Base-by-base conservation (phyloP, 768 basidiomycete genomes). In the Mycena galopus region DNA sequence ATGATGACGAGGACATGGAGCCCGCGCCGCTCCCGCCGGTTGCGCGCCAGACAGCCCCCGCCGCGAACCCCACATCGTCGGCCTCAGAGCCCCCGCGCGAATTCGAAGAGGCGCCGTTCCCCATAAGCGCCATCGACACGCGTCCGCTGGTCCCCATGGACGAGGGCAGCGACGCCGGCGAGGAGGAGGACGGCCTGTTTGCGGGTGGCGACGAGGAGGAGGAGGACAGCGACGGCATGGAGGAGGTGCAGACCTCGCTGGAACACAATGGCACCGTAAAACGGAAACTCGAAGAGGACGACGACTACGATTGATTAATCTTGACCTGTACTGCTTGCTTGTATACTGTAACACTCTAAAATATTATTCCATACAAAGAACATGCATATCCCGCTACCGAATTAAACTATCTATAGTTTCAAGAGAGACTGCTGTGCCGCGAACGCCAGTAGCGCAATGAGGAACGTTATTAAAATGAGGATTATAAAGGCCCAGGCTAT, bases 191-290 rank as follows among this genome's bases (percentile, higher is more conserved):
- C 60, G 92, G 90, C 19, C 81, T 95, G 57, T 95, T 95, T 78
- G 93, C 89, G 4, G 93, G 91, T 32, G 94, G 91, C 29, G 91
- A 91, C 33, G 91, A 92, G 17, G 91, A 92, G 44, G 91, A 91
- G 65, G 92, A 92, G 79, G 94, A 95, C 74, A 94, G 93, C 72
- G 94, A 95, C 67, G 91, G 86, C 3, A 94, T 94, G 93, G 93
- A 94, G 74, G 93, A 94, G 72, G 89, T 93, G 4, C 88, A 91
- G 76, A 88, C 90, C 3, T 77, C 83, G 50, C 74, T 85, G 50
- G 84, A 82, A 9, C 84, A 87, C 2, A 92, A 91, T 70, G 94
- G 92, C 27, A n/a, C n/a, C n/a, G 84, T 90, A 60, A 94, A 94
- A 79, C 87, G 94, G 47, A 94, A 95, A 80, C 82, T 95, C 58